Conservation (phyloP, 139 green algal species). For the Limnomonas spitsbergensis region DNA sequence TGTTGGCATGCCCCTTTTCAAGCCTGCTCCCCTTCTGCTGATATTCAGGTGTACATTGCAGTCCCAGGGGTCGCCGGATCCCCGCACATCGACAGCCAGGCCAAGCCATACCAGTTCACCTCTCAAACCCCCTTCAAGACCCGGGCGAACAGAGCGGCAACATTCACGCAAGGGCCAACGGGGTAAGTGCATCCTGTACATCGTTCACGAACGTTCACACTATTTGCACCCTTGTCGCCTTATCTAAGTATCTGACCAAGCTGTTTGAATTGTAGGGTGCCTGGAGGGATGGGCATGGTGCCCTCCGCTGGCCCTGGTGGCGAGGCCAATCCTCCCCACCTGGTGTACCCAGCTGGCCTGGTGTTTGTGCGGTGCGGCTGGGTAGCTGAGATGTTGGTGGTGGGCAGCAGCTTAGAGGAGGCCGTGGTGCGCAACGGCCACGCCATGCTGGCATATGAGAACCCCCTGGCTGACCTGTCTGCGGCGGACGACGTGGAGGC, state of each 20-base stretch:
- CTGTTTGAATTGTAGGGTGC: background rate
- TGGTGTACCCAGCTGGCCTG: slow-evolving; percentile 44
- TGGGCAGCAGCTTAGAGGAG: background rate
- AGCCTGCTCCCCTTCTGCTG: too few species aligned
- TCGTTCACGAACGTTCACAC: background rate
- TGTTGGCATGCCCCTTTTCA: too few species aligned
- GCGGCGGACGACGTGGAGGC: slow-evolving; percentile 34
- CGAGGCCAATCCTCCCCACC: slow-evolving; percentile 3
- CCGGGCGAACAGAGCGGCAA: background rate
- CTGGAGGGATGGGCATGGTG: background rate
- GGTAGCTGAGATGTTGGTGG: slow-evolving; percentile 26
- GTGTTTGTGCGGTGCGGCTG: slow-evolving; percentile 55
- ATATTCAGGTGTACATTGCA: slow-evolving; percentile 36
- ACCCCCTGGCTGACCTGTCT: slow-evolving; percentile 31
- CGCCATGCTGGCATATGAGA: slow-evolving; percentile 21
- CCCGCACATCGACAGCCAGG: slow-evolving; percentile 43
- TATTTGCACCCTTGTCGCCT: background rate
- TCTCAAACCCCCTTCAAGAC: slow-evolving; percentile 25
- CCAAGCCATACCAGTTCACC: slow-evolving; percentile 44
- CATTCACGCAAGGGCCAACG: background rate
- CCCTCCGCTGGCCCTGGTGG: slow-evolving; percentile 6
- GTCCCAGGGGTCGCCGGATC: slow-evolving; percentile 43
- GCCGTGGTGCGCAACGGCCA: background rate
- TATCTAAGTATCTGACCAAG: background rate
- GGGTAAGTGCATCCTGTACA: background rate